phyloP scores from a whole-genome alignment of 2,329 filamentous ascomycete species.

The Pseudogymnoascus pannorum region DNA sequence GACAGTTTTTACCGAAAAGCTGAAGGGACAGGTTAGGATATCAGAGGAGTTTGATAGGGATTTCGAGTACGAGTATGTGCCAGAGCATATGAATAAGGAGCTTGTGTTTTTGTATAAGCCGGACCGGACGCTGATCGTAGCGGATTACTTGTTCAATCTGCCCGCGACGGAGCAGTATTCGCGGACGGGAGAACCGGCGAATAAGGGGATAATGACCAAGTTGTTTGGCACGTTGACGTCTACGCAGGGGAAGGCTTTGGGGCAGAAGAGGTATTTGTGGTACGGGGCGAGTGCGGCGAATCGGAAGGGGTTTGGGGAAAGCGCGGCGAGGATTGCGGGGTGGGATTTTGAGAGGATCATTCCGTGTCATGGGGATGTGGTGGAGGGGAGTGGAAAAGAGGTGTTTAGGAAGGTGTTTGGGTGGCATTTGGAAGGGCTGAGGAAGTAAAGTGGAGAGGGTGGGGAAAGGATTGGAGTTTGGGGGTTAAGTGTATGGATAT shows the following conservation, averaged over 20 bases:
- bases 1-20: conserved; percentile 56
- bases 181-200: conserved; percentile 45
- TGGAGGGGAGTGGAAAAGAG: conserved; percentile 66
- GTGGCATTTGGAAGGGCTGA: conserved; percentile 62
- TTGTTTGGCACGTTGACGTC: conserved; percentile 50
- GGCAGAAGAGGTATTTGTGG: conserved; percentile 78
- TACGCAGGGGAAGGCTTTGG: conserved; percentile 56
- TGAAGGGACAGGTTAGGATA: conserved; percentile 46
- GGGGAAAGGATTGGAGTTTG: neutral
- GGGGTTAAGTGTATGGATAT: neutral
- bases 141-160: conserved; percentile 87
- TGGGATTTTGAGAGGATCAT: conserved; percentile 87
- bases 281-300: conserved; percentile 57
- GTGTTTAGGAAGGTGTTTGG: conserved; percentile 71
- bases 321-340: conserved; percentile 56
- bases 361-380: conserved; percentile 87
- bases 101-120: conserved; percentile 81
- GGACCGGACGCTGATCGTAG: conserved; percentile 72
- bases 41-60: conserved; percentile 76
- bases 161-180: conserved; percentile 81
- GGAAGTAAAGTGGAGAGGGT: neutral
- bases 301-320: conserved; percentile 61
- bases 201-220: conserved; percentile 51
- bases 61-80: conserved; percentile 79
- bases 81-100: conserved; percentile 75